These are phyloP conservation scores for Saccharomycopsis schoenii DNA, from an alignment of 805 yeast genomes.

Conservation along the genomic window DNA sequence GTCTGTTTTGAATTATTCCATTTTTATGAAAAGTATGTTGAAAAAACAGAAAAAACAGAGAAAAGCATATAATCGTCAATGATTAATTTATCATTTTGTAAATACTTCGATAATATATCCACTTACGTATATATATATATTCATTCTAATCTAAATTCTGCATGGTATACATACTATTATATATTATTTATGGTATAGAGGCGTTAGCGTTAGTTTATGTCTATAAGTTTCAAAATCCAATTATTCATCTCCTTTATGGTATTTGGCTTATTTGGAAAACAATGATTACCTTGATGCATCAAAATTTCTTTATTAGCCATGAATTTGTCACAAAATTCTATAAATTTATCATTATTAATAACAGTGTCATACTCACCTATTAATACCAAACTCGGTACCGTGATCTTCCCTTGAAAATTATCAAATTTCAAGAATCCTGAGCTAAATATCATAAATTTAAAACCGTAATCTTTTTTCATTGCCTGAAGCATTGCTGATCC, in stretches of 20 bases:
- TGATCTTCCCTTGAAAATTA: conserved; percentile 13
- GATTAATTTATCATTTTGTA: not conserved
- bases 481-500: conserved; percentile 85
- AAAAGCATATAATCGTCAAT: not conserved
- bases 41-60: not conserved
- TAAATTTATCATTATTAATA: conserved; percentile 63
- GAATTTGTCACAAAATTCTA: conserved; percentile 46
- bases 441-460: conserved; percentile 68
- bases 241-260: conserved; percentile 16
- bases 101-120: not conserved
- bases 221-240: conserved; percentile 1
- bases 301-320: conserved; percentile 31
- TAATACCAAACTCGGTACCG: conserved; percentile 50
- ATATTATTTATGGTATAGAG: not conserved
- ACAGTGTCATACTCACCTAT: conserved; percentile 83
- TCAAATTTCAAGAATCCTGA: conserved; percentile 46
- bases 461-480: conserved; percentile 43
- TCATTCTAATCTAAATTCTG: not conserved
- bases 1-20: conserved; percentile 75
- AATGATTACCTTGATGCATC: conserved; percentile 94
- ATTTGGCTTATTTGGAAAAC: conserved; percentile 78
- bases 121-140: not conserved
- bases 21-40: conserved; percentile 39
- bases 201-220: not conserved
- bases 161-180: not conserved